A percentile compares a stretch with the other conserved stretches of the same genome.
Conservation (phyloP, 2,329 filamentous ascomycete genomes). For the Lachnellula cervina region DNA sequence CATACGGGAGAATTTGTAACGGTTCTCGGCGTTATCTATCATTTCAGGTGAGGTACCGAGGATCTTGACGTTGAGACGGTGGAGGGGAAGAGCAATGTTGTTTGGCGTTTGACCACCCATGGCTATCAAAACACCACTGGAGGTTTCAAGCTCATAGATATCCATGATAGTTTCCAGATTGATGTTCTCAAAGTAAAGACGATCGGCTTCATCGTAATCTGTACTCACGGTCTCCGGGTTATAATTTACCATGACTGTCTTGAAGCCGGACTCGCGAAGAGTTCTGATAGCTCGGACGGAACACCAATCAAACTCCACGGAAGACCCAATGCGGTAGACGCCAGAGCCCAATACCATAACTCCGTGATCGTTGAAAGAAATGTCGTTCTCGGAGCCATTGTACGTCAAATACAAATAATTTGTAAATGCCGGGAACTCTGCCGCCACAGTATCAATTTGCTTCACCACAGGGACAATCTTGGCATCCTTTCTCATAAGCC, state of each 20-base stretch:
- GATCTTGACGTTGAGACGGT: constrained; percentile 85
- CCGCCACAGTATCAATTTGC: constrained; percentile 97
- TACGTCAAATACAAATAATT: constrained; percentile 98
- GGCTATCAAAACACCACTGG: constrained; percentile 81
- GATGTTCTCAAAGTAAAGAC: constrained; percentile 95
- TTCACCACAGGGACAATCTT: constrained; percentile 88
- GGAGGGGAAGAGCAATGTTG: constrained; percentile 89
- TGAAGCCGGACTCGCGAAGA: constrained; percentile 74
- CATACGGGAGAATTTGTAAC: constrained; percentile 99
- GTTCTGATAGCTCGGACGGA: constrained; percentile 92
- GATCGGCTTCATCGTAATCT: constrained; percentile 92
- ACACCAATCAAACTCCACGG: constrained; percentile 99
- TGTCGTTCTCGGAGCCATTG: constrained; percentile 81
- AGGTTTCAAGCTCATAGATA: constrained; percentile 83
- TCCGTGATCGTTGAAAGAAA: constrained; percentile 81
- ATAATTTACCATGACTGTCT: constrained; percentile 95
- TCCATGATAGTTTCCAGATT: constrained; percentile 85
- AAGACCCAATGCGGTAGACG: constrained; percentile 95
- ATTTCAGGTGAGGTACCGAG: constrained; percentile 96
- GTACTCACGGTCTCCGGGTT: constrained; percentile 88
- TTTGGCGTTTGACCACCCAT: constrained; percentile 98
- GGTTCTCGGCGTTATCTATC: constrained; percentile 96
- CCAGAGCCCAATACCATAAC: constrained; percentile 92
- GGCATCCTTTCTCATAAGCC: constrained; percentile 76
- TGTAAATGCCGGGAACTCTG: constrained; percentile 89